These are phyloP conservation scores for Zasmidium cellare DNA, from an alignment of 2,329 filamentous ascomycete genomes.

Conservation along the genomic window DNA sequence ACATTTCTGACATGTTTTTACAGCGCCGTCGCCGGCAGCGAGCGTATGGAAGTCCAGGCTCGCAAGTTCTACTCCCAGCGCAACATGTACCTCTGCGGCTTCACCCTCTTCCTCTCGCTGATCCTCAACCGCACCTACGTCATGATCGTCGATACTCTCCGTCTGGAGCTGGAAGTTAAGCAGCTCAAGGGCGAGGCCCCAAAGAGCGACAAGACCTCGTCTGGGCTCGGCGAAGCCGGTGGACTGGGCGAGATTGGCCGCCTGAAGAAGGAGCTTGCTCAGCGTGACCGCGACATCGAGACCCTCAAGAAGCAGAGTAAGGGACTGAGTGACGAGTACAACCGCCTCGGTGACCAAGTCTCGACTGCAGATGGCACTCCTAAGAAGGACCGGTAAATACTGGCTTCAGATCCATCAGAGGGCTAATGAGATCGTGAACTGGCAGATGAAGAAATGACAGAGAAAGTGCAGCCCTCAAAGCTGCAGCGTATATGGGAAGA, in stretches of 20 bases:
- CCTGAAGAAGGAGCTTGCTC: conserved; percentile 65
- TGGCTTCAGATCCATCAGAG: not conserved
- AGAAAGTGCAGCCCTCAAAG: not conserved
- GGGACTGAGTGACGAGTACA: conserved; percentile 81
- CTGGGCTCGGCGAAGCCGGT: conserved; percentile 72
- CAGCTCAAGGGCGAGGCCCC: conserved; percentile 68
- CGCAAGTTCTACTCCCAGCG: conserved; percentile 99
- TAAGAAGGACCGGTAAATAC: conserved; percentile 55
- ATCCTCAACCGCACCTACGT: conserved; percentile 99
- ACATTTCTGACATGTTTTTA: conserved; percentile 18
- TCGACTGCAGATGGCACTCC: conserved; percentile 54
- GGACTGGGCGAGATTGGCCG: conserved; percentile 72
- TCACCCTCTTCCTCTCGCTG: conserved; percentile 96
- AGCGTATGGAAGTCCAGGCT: conserved; percentile 97
- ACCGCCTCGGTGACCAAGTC: conserved; percentile 81
- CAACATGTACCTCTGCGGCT: conserved; percentile 99
- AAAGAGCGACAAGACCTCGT: conserved; percentile 59
- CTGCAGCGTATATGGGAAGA: not conserved
- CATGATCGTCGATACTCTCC: conserved; percentile 90
- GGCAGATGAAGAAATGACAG: not conserved
- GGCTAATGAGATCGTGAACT: not conserved
- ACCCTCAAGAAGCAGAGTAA: conserved; percentile 90
- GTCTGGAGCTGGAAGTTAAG: conserved; percentile 90
- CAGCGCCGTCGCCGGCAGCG: conserved; percentile 73
- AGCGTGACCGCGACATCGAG: conserved; percentile 80